Evolutionary conservation across 2,329 filamentous ascomycete genomes (phyloP).

Genomic region (Gnomoniopsis sp.): DNA sequence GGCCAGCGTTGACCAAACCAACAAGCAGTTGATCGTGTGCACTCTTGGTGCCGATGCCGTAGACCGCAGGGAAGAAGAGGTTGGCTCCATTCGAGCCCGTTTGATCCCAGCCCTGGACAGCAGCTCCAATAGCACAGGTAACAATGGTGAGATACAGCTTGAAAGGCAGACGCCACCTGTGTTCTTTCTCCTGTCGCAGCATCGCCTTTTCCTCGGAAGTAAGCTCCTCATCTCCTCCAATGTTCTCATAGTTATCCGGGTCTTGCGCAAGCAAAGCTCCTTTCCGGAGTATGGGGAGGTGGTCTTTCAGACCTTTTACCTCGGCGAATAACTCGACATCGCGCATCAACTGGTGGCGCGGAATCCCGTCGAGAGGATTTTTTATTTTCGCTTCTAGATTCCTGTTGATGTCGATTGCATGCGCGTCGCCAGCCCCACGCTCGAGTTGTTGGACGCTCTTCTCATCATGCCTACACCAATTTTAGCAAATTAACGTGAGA

Average conservation of each 20-base stretch:
- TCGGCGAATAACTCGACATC: conserved; percentile 60
- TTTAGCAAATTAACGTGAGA: neutral
- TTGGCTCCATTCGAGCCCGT: conserved; percentile 39
- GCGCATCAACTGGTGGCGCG: conserved; percentile 44
- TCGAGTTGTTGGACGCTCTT: neutral
- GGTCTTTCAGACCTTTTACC: conserved; percentile 54
- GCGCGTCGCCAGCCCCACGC: neutral
- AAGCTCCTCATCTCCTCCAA: conserved; percentile 42
- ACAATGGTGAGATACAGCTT: conserved; percentile 64
- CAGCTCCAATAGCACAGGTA: conserved; percentile 53
- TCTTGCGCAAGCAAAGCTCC: conserved; percentile 73
- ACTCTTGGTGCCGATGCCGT: conserved; percentile 40
- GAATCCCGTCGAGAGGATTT: conserved; percentile 55
- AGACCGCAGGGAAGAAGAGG: conserved; percentile 54
- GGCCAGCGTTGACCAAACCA: conserved; percentile 56
- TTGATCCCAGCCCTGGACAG: conserved; percentile 47
- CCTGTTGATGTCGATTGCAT: neutral
- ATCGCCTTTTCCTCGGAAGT: neutral
- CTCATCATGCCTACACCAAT: neutral
- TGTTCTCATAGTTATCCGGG: conserved; percentile 57
- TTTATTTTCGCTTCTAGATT: conserved; percentile 34
- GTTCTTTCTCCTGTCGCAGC: conserved; percentile 59
- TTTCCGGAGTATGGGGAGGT: conserved; percentile 58
- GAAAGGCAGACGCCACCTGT: conserved; percentile 64
- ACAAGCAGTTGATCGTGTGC: conserved; percentile 35